Evolutionary conservation across 2,329 filamentous ascomycete species (phyloP).

Genomic region (Ophiostoma ips): DNA sequence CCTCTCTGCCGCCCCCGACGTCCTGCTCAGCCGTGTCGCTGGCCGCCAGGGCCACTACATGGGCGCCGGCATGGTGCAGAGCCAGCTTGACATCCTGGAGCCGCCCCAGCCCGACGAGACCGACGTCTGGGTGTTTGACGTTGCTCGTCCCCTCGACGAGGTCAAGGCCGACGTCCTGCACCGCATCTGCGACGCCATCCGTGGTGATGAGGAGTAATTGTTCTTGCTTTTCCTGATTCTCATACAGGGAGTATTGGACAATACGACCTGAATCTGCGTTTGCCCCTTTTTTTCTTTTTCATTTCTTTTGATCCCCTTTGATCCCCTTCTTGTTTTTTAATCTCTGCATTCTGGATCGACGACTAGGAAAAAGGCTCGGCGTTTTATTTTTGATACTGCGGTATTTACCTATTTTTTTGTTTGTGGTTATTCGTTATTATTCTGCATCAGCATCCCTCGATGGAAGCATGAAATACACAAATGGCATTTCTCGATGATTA

Average conservation of each 20-base stretch:
- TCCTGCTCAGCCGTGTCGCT: conserved; percentile 62
- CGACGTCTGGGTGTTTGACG: conserved; percentile 61
- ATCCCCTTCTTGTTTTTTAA: not conserved
- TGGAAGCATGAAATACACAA: too few species aligned
- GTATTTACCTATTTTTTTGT: too few species aligned
- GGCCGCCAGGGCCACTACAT: conserved; percentile 79
- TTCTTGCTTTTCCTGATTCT: not conserved
- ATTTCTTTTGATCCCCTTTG: too few species aligned
- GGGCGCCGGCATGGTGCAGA: conserved; percentile 89
- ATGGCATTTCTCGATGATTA: too few species aligned
- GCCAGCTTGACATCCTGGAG: conserved; percentile 82
- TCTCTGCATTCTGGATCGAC: not conserved
- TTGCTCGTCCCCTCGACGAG: conserved; percentile 41
- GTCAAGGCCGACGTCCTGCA: conserved; percentile 48
- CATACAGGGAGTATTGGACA: too few species aligned
- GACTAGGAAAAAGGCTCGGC: too few species aligned
- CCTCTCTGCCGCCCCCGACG: conserved; percentile 61
- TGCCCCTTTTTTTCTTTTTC: too few species aligned
- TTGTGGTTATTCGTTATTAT: too few species aligned
- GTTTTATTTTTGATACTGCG: too few species aligned
- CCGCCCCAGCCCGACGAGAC: conserved; percentile 56
- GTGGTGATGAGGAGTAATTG: conserved; percentile 1
- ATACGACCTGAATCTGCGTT: too few species aligned
- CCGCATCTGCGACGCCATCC: conserved; percentile 31
- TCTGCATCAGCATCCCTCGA: too few species aligned